A percentile compares a stretch with the other conserved stretches of the same genome.
Conservation (phyloP, 225 moss, liverwort and hornwort species). For the Straminergon stramineum region DNA sequence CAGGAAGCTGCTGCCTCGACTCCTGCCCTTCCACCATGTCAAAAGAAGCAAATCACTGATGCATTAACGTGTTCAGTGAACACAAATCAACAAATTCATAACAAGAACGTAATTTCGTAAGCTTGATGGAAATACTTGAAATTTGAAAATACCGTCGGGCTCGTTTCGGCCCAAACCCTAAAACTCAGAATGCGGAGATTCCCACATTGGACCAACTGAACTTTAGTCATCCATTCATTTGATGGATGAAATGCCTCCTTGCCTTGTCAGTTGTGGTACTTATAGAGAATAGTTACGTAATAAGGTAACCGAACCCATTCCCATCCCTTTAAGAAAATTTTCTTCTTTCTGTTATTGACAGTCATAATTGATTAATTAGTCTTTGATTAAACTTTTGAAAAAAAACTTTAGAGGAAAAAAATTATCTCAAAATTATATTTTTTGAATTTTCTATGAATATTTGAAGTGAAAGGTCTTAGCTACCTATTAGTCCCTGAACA, state of each 20-base stretch:
- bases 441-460: not conserved
- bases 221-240: not conserved
- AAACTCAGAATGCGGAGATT: not conserved
- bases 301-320: not conserved
- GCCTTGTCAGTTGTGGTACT: too few relatives aligned
- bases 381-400: not conserved
- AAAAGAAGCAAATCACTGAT: not conserved
- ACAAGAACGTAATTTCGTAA: not conserved
- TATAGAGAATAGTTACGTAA: not conserved
- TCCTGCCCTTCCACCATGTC: constrained; percentile 20
- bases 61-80: not conserved
- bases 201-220: not conserved
- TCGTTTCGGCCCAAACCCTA: not conserved
- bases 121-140: not conserved
- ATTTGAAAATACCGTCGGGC: not conserved
- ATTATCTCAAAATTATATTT: not conserved
- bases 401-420: not conserved
- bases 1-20: not conserved
- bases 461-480: not conserved
- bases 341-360: not conserved
- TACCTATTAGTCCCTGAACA: too few relatives aligned
- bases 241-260: not conserved
- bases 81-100: not conserved
- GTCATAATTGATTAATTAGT: not conserved
- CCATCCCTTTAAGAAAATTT: too few relatives aligned